Percentiles rank a stretch among this genome's conserved stretches.
phyloP scores from a whole-genome alignment of 257 asterid genomes.

The Solanum ahanhuiri region DNA sequence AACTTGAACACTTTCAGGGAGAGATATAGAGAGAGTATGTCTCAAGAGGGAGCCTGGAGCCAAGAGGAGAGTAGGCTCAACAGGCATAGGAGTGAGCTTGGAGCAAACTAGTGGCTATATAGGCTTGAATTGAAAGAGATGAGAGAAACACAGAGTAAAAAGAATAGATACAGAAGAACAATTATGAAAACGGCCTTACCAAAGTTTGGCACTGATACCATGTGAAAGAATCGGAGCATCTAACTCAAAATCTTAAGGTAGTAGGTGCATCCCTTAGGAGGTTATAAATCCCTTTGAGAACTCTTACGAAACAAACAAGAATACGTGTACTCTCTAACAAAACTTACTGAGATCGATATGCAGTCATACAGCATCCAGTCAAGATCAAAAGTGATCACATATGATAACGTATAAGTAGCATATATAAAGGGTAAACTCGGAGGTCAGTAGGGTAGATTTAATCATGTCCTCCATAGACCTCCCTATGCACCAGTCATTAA shows the following conservation, averaged over 20 bases:
- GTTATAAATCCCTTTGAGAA: not conserved
- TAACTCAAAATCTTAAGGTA: not conserved
- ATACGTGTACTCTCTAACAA: not conserved
- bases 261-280: not conserved
- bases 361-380: not conserved
- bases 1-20: not conserved
- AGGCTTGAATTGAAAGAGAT: not conserved
- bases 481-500: not conserved
- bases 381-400: not conserved
- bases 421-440: not conserved
- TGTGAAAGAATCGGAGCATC: not conserved
- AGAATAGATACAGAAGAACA: not conserved
- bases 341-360: not conserved
- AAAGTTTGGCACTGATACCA: not conserved
- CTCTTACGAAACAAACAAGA: not conserved
- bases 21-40: not conserved
- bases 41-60: not conserved
- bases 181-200: not conserved
- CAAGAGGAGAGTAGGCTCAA: not conserved
- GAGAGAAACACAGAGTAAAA: not conserved
- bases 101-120: not conserved
- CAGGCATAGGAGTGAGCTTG: not conserved
- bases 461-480: not conserved
- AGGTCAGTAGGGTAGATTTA: not conserved
- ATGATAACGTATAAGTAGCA: not conserved